phyloP scores from a whole-genome alignment of 805 yeast genomes.

The Wickerhamiella parazyma region DNA sequence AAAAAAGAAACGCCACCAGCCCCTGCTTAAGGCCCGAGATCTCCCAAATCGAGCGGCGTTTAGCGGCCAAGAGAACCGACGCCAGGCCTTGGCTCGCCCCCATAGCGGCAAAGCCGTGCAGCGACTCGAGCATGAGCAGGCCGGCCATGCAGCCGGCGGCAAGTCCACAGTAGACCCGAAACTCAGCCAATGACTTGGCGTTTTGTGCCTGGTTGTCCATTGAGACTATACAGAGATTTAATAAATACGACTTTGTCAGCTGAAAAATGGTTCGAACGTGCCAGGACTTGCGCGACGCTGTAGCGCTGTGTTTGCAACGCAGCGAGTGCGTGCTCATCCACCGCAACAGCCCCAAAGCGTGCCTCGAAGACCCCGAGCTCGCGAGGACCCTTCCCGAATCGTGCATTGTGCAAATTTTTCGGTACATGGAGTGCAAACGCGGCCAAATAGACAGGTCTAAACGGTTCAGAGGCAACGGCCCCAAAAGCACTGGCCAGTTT shows the following conservation, averaged over 20 bases:
- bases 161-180: slow-evolving; percentile 38
- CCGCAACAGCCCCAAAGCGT: slow-evolving; percentile 78
- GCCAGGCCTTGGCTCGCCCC: slow-evolving; percentile 24
- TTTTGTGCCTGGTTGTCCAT: slow-evolving; percentile 7
- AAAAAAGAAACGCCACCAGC: slow-evolving; percentile 4
- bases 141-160: slow-evolving; percentile 44
- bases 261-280: slow-evolving; percentile 41
- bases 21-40: neutral
- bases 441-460: slow-evolving; percentile 84
- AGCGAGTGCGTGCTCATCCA: slow-evolving; percentile 92
- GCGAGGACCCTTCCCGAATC: slow-evolving; percentile 70
- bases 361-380: slow-evolving; percentile 69
- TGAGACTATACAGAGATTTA: neutral
- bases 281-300: slow-evolving; percentile 86
- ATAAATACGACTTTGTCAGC: neutral
- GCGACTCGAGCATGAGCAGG: slow-evolving; percentile 37
- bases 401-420: slow-evolving; percentile 70
- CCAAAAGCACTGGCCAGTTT: slow-evolving; percentile 81
- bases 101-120: slow-evolving; percentile 36
- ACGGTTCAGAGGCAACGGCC: slow-evolving; percentile 87
- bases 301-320: slow-evolving; percentile 88
- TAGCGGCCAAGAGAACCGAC: neutral
- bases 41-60: neutral
- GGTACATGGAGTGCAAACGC: slow-evolving; percentile 79
- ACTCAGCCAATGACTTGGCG: slow-evolving; percentile 8